These are phyloP conservation scores for Mollisia scopiformis DNA, from an alignment of 2,329 filamentous ascomycete species.

Conservation along the genomic window DNA sequence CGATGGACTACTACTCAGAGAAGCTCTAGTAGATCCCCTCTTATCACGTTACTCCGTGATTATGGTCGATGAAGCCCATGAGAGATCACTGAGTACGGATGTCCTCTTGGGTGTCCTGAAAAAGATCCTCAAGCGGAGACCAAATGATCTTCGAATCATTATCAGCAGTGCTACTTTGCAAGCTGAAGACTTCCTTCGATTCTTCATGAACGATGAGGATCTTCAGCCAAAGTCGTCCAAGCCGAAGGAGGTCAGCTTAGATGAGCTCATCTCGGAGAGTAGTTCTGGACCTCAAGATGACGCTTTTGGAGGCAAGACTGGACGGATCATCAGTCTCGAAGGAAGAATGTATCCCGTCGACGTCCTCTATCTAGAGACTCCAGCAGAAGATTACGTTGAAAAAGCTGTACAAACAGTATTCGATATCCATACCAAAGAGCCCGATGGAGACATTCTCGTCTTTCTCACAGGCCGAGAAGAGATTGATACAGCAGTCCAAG, in stretches of 20 bases:
- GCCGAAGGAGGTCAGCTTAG: constrained; percentile 36
- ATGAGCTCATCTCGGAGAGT: constrained; percentile 34
- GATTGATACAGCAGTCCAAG: constrained; percentile 81
- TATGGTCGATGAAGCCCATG: constrained; percentile 98
- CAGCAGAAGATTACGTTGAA: constrained; percentile 86
- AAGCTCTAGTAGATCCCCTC: constrained; percentile 90
- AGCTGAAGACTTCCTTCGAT: constrained; percentile 81
- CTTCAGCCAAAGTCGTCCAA: constrained; percentile 36
- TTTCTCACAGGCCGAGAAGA: constrained; percentile 94
- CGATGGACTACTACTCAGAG: constrained; percentile 86
- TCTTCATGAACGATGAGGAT: constrained; percentile 59
- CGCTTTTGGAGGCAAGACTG: constrained; percentile 43
- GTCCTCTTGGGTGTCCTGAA: constrained; percentile 87
- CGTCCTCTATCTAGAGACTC: constrained; percentile 75
- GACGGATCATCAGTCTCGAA: constrained; percentile 80
- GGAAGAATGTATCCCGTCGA: constrained; percentile 90
- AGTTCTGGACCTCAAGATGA: constrained; percentile 25
- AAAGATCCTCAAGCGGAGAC: constrained; percentile 80
- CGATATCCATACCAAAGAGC: constrained; percentile 82
- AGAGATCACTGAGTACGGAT: constrained; percentile 90
- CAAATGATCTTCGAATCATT: constrained; percentile 78
- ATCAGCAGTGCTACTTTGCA: constrained; percentile 94
- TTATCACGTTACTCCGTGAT: constrained; percentile 91
- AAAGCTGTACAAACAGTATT: constrained; percentile 81
- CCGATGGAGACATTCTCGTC: constrained; percentile 83